Evolutionary conservation across 179 eudicot species (phyloP).

Genomic region (Spinacia oleracea): DNA sequence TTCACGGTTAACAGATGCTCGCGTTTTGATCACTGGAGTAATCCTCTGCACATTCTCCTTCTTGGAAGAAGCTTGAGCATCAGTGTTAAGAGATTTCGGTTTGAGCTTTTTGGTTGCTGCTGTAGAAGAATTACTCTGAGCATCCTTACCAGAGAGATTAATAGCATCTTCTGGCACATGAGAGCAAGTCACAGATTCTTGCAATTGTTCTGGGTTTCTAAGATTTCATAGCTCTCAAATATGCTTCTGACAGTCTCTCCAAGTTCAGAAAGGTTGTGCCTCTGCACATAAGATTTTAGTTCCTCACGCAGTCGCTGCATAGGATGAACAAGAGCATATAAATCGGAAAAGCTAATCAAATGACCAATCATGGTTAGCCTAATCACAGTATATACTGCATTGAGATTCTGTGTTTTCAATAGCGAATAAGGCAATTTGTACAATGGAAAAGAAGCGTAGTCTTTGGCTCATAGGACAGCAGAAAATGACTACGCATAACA

Average conservation of each 20-base stretch:
- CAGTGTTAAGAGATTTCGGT: conserved; percentile 45
- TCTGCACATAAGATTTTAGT: conserved; percentile 59
- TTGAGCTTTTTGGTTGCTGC: conserved; percentile 49
- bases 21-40: conserved; percentile 32
- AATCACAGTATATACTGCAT: neutral
- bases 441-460: too few relatives aligned
- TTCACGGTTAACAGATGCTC: conserved; percentile 42
- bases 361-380: too few relatives aligned
- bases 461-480: neutral
- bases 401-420: neutral
- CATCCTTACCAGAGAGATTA: conserved; percentile 57
- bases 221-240: conserved; percentile 63
- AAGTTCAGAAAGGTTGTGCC: conserved; percentile 59
- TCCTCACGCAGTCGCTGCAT: conserved; percentile 71
- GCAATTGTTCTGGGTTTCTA: conserved; percentile 62
- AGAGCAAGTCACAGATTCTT: conserved; percentile 61
- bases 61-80: conserved; percentile 36
- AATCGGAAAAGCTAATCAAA: neutral
- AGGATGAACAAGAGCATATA: conserved; percentile 39
- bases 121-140: conserved; percentile 51
- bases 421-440: neutral
- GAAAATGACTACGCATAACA: neutral
- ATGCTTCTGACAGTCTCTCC: conserved; percentile 52
- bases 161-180: conserved; percentile 54
- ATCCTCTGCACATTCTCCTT: conserved; percentile 35